Evolutionary conservation across 371 early-diverging fungal genomes (phyloP), one percentile per base, ranked within the genome.

Genomic region (Mucor irregularis): DNA sequence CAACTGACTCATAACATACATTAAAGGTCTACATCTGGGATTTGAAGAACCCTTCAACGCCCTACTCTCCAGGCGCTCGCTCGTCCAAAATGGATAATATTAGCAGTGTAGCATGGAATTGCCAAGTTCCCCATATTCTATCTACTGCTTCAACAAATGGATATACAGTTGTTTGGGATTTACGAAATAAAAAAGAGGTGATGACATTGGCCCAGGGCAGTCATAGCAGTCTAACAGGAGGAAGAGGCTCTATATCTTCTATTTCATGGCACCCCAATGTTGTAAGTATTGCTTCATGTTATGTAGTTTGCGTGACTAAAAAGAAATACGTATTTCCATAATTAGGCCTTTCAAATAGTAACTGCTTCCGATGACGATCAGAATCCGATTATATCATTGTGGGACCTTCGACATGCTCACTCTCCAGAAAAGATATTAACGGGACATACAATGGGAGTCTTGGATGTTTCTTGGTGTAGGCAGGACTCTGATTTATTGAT

Each of bases 111-210:
- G 80, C 91, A 21, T 99, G 97, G 97, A 99, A 97, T 74, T 84
- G 89, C 50, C 90, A 92, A 62, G 94, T 93, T 24, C 85, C 88
- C 34, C 94, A 97, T 62, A 98, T 98, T 65, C 73, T 98, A 47
- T 95, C 96, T 4, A 91, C 92, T 2, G 90, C 92, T 10, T 90
- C 92, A 25, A 90, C 87, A 53, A 92, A 94, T 49, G 97, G 99
- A 26, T 82, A 90, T 65, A 92, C 94, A 6, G 95, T 95, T 21
- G 87, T 97, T n/a, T 97, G 97, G 97, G 97, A 97, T 80, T 76
- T 97, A 52, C 84, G 92, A 34, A 88, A 87, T 61, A 81, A 88
- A 30, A 84, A 90, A 42, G 97, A 98, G 65, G 83, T 96, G 24
- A 87, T 94, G 58, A 74, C 82, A 26, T 82, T 98, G 24, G 70